A percentile compares a stretch with the other conserved stretches of the same genome.
Evolutionary conservation across 345 rosid species (phyloP).

Genomic region (Boechera retrofracta): DNA sequence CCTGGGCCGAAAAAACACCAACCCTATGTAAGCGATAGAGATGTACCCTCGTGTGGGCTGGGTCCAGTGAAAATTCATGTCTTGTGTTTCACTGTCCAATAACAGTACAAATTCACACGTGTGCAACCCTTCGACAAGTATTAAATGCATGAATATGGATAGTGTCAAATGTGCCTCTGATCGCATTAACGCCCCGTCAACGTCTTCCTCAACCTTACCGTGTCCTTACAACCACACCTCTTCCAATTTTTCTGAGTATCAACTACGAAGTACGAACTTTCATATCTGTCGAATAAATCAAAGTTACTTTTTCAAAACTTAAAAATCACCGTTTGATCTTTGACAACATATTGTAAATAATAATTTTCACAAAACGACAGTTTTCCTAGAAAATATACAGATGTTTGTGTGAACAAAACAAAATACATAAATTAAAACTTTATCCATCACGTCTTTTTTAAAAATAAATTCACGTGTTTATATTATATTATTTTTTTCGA

Average conservation of each 20-base stretch:
- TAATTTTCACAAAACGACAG: no score
- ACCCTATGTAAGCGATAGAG: slow-evolving; percentile 11
- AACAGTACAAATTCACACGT: slow-evolving; percentile 25
- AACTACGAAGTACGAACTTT: background rate
- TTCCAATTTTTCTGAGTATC: background rate
- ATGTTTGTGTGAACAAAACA: no score
- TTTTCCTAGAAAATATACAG: no score
- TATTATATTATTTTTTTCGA: no score
- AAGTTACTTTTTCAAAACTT: no score
- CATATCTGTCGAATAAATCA: no score
- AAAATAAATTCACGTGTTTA: no score
- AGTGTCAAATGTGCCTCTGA: background rate
- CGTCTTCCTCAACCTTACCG: no score
- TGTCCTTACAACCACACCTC: background rate
- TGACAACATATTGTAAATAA: no score
- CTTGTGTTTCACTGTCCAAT: slow-evolving; percentile 26
- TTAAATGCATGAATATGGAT: slow-evolving; percentile 21
- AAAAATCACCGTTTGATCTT: no score
- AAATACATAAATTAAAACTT: no score
- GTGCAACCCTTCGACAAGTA: slow-evolving; percentile 12
- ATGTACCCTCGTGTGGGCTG: slow-evolving; percentile 42
- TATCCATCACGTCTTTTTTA: no score
- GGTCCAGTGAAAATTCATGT: slow-evolving; percentile 21
- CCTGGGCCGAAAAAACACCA: slow-evolving; percentile 29
- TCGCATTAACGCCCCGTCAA: slow-evolving; percentile 19